Base-by-base conservation (phyloP, 805 yeast genomes). In the Wickerhamiella cacticola region DNA sequence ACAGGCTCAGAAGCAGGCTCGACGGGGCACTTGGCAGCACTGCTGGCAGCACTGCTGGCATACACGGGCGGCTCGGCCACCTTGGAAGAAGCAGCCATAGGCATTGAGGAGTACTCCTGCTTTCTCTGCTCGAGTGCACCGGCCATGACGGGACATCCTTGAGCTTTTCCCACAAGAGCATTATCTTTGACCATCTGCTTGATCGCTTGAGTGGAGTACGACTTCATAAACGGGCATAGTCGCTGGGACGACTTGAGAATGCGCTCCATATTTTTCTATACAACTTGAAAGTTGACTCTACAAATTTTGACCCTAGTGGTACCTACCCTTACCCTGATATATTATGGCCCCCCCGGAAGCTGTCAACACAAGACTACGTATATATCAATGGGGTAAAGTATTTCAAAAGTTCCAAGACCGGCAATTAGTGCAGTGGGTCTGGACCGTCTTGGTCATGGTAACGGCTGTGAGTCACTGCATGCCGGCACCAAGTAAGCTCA, bases 81-180 rank as follows among this genome's bases (percentile, higher is more conserved):
- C 35, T 67, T 57, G 19, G 68, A 56, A 18, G 67, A 51, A 55
- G 47, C 64, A 48, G 68, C 50, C 47, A 66, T 61, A 16, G 43
- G 16, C 16, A 29, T 24, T 13, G 33, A 2, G 6, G 73, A 60
- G 41, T 75, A 72, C 75, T 43, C 47, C 45, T 48, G 49, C 48
- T 54, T 54, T 16, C 57, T 50, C 45, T 53, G 52, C 45, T 69
- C 71, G 54, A 86, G 66, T 31, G 95, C 95, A 46, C 79, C 78
- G 22, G 85, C 85, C 82, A 87, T 83, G 48, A 87, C 82, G n/a
- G 97, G 97, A 65, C 97, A 88, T 52, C 72, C 74, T 40, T 73
- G 64, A 47, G 94, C 95, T 53, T 75, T 75, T 40, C 66, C 59
- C 41, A 72, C 68, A 60, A 82, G 73, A 22, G 59, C 55, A 15